Percentiles rank a stretch among this genome's conserved stretches.
Evolutionary conservation across 163 green algal species (phyloP).

Genomic region (Chlorella variabilis): DNA sequence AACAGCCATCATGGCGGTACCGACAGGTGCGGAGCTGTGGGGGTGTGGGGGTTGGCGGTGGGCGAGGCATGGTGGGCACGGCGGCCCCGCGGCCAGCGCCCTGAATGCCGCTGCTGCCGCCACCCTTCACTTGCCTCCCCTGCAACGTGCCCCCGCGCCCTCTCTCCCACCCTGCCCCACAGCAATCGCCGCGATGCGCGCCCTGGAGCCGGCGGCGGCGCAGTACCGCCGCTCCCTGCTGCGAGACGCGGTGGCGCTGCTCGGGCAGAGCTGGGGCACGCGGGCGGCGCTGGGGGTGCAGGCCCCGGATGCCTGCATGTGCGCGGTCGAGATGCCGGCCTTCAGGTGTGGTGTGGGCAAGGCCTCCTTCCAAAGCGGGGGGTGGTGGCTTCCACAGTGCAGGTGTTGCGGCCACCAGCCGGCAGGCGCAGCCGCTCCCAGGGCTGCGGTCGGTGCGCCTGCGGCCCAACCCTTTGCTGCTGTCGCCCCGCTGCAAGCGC

Average conservation of each 20-base stretch:
- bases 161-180: conserved; percentile 23
- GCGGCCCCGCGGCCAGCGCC: too few relatives aligned
- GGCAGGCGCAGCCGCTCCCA: too few relatives aligned
- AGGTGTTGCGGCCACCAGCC: too few relatives aligned
- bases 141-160: not conserved
- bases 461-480: too few relatives aligned
- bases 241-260: conserved; percentile 35
- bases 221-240: conserved; percentile 30
- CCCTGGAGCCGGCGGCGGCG: not conserved
- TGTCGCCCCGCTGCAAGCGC: too few relatives aligned
- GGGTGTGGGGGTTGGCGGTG: too few relatives aligned
- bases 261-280: conserved; percentile 38
- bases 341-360: not conserved
- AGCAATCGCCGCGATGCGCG: conserved; percentile 44
- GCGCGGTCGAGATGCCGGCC: conserved; percentile 5
- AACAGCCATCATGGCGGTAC: conserved; percentile 56
- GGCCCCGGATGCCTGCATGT: conserved; percentile 11
- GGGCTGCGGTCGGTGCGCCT: too few relatives aligned
- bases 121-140: not conserved
- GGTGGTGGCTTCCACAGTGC: too few relatives aligned
- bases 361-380: too few relatives aligned
- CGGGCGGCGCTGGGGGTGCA: conserved; percentile 14
- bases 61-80: too few relatives aligned
- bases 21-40: conserved; percentile 32
- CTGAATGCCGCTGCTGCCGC: too few relatives aligned